Conservation (phyloP, 768 basidiomycete genomes). For the Collybia nuda region DNA sequence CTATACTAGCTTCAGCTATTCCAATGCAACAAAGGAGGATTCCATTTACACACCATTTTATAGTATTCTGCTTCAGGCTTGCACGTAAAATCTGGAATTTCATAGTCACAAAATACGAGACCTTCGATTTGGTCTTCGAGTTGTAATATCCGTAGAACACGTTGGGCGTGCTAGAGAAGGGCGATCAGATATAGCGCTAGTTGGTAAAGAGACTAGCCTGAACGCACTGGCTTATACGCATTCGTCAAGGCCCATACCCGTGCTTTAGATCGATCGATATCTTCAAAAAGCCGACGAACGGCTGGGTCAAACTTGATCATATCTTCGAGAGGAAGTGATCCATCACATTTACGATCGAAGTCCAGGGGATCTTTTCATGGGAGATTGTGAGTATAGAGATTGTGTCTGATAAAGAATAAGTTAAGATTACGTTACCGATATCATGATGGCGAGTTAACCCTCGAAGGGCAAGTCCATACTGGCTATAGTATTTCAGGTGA, state of each 20-base stretch:
- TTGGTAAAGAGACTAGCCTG: not conserved
- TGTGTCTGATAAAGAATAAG: not conserved
- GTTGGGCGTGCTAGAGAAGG: constrained; percentile 65
- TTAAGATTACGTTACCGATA: constrained; percentile 51
- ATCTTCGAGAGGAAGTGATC: constrained; percentile 77
- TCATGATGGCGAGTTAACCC: constrained; percentile 76
- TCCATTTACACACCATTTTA: constrained; percentile 39
- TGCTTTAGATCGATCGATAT: constrained; percentile 74
- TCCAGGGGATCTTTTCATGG: constrained; percentile 65
- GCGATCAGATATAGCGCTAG: not conserved
- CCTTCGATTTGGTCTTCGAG: constrained; percentile 75
- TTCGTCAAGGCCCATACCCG: constrained; percentile 89
- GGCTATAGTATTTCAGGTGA: constrained; percentile 70
- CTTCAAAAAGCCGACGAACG: constrained; percentile 67
- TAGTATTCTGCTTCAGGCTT: constrained; percentile 82
- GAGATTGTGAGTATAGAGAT: constrained; percentile 1
- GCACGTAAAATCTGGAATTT: constrained; percentile 63
- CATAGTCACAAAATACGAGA: constrained; percentile 79
- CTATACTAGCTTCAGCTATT: constrained; percentile 29
- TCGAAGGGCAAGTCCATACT: constrained; percentile 82
- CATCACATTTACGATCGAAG: constrained; percentile 84
- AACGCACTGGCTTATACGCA: constrained; percentile 68
- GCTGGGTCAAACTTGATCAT: constrained; percentile 67
- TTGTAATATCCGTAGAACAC: constrained; percentile 74
- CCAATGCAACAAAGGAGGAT: not conserved